Base-by-base conservation (phyloP, 371 early-diverging fungal genomes). In the Mortierella sp. region DNA sequence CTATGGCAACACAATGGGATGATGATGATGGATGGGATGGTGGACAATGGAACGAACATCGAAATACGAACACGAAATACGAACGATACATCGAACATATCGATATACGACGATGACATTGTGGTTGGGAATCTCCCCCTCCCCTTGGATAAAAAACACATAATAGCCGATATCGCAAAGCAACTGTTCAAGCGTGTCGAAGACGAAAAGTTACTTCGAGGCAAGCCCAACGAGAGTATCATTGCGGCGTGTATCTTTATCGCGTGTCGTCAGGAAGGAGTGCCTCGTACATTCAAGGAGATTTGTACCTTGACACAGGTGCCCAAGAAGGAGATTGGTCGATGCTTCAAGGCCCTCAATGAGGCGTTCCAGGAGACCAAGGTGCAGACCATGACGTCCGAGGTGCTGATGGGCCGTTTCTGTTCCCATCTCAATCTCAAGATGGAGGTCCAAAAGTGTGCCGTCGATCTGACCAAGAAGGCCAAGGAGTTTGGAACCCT, bases 181-280 rank as follows among this genome's bases (percentile, higher is more conserved):
- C 95, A 95, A 78, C 81, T 97, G 27, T 99, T 95, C 82, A 97
- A 97, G 79, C 86, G 89, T 31, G 92, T 89, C 5, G 91, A 91
- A 65, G 95, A 96, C 54, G 95, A 95, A 48, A 96, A 97, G 70
- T 60, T 96, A 39, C 78, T 96, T 22, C 88, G 92, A 46, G 96
- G 98, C 45, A 98, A 98, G 82, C 90, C 89, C 25, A 88, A 88
- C 45, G 95, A 98, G 61, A 94, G 93, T 14, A 88, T 98, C 56
- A 94, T 96, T 78, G 99, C 98, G 5, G 98, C 98, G 2, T 98
- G 98, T 79, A 94, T 99, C 67, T 97, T 95, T 63, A 91, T 98
- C 61, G 99, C 99, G 10, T 99, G 99, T 81, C 89, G 96, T 43
- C 90, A 96, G 68, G 94, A 96, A 65, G 86, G 86, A 21, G 97